A percentile compares a stretch with the other conserved stretches of the same genome.
These are phyloP conservation scores for Dendryphion nanum DNA, from an alignment of 2,329 filamentous ascomycete genomes.

Conservation along the genomic window DNA sequence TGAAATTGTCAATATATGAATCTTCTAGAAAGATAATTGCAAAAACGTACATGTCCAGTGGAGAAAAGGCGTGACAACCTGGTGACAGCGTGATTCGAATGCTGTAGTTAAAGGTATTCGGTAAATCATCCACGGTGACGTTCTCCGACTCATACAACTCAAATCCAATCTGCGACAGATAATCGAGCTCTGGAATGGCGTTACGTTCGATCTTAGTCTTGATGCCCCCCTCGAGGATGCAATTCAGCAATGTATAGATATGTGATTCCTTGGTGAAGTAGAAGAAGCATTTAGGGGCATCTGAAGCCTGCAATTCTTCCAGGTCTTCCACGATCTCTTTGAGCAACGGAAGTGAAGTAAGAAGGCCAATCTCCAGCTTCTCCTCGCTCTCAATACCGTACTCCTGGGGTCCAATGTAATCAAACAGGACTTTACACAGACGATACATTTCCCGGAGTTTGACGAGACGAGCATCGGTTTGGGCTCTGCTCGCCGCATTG, in stretches of 20 bases:
- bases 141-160: slow-evolving; percentile 96
- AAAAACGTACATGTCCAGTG: slow-evolving; percentile 69
- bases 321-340: slow-evolving; percentile 97
- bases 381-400: slow-evolving; percentile 95
- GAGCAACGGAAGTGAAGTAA: slow-evolving; percentile 88
- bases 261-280: slow-evolving; percentile 99
- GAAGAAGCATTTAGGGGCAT: slow-evolving; percentile 92
- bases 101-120: slow-evolving; percentile 83
- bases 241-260: slow-evolving; percentile 97
- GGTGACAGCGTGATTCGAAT: slow-evolving; percentile 96
- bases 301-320: slow-evolving; percentile 93
- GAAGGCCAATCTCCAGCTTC: slow-evolving; percentile 95
- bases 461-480: slow-evolving; percentile 79
- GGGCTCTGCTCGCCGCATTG: slow-evolving; percentile 60
- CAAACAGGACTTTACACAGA: slow-evolving; percentile 90
- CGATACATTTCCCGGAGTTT: slow-evolving; percentile 92
- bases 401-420: slow-evolving; percentile 97
- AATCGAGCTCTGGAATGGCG: slow-evolving; percentile 95
- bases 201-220: slow-evolving; percentile 95
- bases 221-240: slow-evolving; percentile 94
- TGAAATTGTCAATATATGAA: neutral
- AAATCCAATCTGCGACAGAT: slow-evolving; percentile 96
- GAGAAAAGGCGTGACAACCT: slow-evolving; percentile 94
- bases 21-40: neutral
- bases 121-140: slow-evolving; percentile 55